A percentile compares a stretch with the other conserved stretches of the same genome.
Conservation (phyloP, 805 yeast genomes). For the Lachancea fermentati region DNA sequence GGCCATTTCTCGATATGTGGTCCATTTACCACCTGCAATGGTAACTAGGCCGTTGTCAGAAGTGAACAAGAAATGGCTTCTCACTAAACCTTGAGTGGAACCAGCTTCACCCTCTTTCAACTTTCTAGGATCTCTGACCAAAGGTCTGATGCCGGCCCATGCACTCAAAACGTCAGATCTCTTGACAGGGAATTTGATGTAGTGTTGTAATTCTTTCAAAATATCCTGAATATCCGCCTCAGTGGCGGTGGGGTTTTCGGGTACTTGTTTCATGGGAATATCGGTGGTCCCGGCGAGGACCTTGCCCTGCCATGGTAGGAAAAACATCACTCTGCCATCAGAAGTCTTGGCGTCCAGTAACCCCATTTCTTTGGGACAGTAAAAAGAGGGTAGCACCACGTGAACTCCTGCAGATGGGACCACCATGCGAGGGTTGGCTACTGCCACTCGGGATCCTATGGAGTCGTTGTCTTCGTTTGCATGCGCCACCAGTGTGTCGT, state of each 20-base stretch:
- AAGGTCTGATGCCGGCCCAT: conserved; percentile 96
- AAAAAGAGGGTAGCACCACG: conserved; percentile 84
- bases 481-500: conserved; percentile 37
- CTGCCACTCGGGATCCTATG: conserved; percentile 30
- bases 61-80: conserved; percentile 76
- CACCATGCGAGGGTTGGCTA: conserved; percentile 62
- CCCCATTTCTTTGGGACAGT: conserved; percentile 84
- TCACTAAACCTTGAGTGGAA: conserved; percentile 81
- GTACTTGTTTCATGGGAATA: conserved; percentile 67
- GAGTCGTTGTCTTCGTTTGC: conserved; percentile 15
- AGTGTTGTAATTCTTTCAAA: conserved; percentile 80
- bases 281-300: conserved; percentile 96
- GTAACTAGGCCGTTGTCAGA: conserved; percentile 76
- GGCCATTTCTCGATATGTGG: conserved; percentile 97
- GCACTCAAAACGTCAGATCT: conserved; percentile 90
- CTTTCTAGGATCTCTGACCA: conserved; percentile 74
- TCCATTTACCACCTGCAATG: conserved; percentile 97
- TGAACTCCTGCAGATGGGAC: conserved; percentile 95
- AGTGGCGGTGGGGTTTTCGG: conserved; percentile 73
- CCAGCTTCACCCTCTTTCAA: conserved; percentile 39
- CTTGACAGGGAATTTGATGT: conserved; percentile 80
- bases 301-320: conserved; percentile 97
- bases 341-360: conserved; percentile 85
- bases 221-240: conserved; percentile 88
- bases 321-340: conserved; percentile 95